A percentile compares a stretch with the other conserved stretches of the same genome.
Evolutionary conservation across 1,284 basidiomycete species (phyloP).

Genomic region (Pholiota adiposa): DNA sequence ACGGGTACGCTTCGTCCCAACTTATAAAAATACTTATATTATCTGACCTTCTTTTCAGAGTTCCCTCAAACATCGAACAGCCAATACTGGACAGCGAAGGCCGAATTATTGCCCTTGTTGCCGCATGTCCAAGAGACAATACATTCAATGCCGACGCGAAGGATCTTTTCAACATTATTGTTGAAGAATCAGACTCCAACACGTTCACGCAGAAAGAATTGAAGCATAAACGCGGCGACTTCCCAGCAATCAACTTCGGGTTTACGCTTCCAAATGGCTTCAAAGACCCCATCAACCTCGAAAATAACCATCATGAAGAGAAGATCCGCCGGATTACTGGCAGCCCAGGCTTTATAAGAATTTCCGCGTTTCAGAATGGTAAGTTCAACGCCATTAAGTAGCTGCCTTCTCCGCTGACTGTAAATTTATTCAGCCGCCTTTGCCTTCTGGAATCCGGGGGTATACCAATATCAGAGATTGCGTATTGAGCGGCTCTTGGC

Average conservation of each 20-base stretch:
- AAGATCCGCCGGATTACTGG: too few species aligned
- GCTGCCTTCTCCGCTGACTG: background rate
- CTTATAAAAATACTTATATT: too few species aligned
- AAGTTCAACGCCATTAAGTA: background rate
- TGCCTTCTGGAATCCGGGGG: background rate
- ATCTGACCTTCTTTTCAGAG: too few species aligned
- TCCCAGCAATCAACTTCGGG: background rate
- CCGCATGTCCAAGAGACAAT: background rate
- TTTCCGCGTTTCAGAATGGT: background rate
- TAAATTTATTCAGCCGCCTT: background rate
- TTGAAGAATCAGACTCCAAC: background rate
- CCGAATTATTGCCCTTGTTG: background rate
- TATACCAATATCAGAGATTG: background rate
- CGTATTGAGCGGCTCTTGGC: background rate
- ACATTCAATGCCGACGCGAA: background rate
- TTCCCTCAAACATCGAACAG: too few species aligned
- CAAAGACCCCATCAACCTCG: background rate
- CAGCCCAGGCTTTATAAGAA: background rate
- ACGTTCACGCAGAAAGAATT: background rate
- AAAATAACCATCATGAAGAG: background rate
- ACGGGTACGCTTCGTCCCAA: too few species aligned
- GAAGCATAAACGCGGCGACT: background rate
- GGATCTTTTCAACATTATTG: background rate
- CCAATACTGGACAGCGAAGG: background rate
- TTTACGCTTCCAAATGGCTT: background rate